Percentiles rank a stretch among this genome's conserved stretches.
Evolutionary conservation across 164 flowering plant species (phyloP).

Genomic region (Vitis rotundifolia): DNA sequence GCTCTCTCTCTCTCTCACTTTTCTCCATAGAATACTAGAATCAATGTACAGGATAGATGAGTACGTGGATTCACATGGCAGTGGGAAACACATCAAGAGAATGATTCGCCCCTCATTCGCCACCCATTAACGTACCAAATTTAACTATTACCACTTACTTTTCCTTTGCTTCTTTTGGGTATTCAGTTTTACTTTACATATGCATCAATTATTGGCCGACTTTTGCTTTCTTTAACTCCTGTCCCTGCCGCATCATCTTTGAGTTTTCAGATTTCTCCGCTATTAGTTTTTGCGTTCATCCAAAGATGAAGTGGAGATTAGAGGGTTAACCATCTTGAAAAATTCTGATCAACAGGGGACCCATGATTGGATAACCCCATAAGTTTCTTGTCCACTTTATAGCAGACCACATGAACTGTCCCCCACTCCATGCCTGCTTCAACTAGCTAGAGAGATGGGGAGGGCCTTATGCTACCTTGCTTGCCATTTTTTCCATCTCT

Average conservation of each 20-base stretch:
- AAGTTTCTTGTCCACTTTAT: constrained; percentile 13
- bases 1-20: not conserved
- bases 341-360: not conserved
- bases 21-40: not conserved
- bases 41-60: not conserved
- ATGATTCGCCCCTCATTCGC: constrained; percentile 32
- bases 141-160: constrained; percentile 22
- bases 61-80: constrained; percentile 13
- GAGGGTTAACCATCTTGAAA: not conserved
- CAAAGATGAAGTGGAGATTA: constrained; percentile 7
- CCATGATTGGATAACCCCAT: constrained; percentile 7
- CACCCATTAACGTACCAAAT: constrained; percentile 26
- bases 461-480: constrained; percentile 26
- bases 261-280: not conserved
- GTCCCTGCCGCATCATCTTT: not conserved
- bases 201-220: constrained; percentile 23
- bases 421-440: constrained; percentile 29
- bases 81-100: constrained; percentile 40
- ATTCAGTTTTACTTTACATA: constrained; percentile 5
- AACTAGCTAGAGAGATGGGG: constrained; percentile 14
- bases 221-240: constrained; percentile 8
- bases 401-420: constrained; percentile 50
- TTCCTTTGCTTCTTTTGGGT: not conserved
- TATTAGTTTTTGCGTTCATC: not conserved
- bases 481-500: constrained; percentile 12